Conservation (phyloP, 208 protist species). For the Leishmania amazonensis region DNA sequence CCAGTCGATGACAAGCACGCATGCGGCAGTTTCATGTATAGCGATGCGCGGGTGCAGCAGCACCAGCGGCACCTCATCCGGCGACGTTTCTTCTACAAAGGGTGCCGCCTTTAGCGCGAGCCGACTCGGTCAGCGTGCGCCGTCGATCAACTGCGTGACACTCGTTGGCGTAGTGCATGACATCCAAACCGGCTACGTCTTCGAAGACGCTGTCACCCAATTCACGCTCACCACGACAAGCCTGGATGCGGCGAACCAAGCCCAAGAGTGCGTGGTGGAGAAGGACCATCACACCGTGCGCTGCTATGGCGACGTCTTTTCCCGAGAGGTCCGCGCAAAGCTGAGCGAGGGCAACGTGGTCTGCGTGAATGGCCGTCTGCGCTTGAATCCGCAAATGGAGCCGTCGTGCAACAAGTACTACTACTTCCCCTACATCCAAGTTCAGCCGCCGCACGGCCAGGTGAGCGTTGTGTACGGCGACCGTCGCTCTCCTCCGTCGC, state of each 20-base stretch:
- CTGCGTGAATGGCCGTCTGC: conserved; percentile 85
- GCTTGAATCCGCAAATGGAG: conserved; percentile 90
- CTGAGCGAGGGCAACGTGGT: conserved; percentile 88
- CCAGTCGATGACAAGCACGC: not conserved
- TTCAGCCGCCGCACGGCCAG: conserved; percentile 89
- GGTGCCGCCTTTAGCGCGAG: conserved; percentile 9
- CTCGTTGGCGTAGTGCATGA: conserved; percentile 92
- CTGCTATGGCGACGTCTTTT: conserved; percentile 91
- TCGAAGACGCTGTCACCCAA: conserved; percentile 90
- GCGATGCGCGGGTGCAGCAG: conserved; percentile 14
- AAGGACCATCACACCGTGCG: conserved; percentile 93
- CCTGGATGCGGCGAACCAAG: conserved; percentile 76
- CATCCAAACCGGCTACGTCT: conserved; percentile 89
- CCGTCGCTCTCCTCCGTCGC: conserved; percentile 45
- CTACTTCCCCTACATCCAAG: conserved; percentile 93
- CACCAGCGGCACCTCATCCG: conserved; percentile 14
- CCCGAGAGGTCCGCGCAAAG: conserved; percentile 68
- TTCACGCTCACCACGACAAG: conserved; percentile 92
- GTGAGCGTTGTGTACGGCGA: conserved; percentile 85
- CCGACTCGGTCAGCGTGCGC: conserved; percentile 22
- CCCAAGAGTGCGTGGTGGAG: conserved; percentile 83
- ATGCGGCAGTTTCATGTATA: not conserved
- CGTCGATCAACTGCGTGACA: conserved; percentile 87
- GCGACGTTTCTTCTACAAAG: not conserved
- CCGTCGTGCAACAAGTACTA: conserved; percentile 88